Conservation (phyloP, 768 basidiomycete species). For the Russula griseocarnosa region DNA sequence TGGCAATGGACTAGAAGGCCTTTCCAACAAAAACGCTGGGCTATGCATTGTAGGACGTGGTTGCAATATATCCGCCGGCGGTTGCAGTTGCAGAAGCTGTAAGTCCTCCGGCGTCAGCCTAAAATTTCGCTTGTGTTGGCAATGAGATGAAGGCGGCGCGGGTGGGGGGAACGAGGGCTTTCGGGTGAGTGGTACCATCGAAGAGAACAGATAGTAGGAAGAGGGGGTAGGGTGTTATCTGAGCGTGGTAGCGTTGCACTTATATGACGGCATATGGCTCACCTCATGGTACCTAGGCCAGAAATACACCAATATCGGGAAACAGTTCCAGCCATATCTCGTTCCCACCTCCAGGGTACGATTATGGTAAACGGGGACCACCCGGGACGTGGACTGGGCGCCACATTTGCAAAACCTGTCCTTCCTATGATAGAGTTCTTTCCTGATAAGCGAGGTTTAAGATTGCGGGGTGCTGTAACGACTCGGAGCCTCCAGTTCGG, state of each 20-base stretch:
- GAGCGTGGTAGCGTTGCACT: neutral
- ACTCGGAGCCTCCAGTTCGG: neutral
- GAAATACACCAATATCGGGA: neutral
- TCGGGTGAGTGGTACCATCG: neutral
- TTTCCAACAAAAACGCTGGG: neutral
- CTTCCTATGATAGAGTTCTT: neutral
- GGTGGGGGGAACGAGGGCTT: slow-evolving; percentile 9
- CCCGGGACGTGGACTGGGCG: neutral
- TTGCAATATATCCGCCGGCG: neutral
- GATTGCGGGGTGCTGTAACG: neutral
- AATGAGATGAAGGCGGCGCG: slow-evolving; percentile 10
- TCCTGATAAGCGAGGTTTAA: neutral
- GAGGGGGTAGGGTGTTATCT: neutral
- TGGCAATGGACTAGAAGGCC: neutral
- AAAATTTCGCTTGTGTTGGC: neutral
- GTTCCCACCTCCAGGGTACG: neutral
- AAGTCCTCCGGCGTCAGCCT: neutral
- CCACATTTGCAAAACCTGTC: neutral
- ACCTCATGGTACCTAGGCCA: neutral
- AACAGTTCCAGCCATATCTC: neutral
- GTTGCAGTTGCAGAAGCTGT: neutral
- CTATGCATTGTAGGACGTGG: neutral
- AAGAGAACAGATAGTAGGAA: neutral
- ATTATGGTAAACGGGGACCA: neutral
- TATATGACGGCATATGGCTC: slow-evolving; percentile 8